Base-by-base conservation (phyloP, 129 eudicot species). In the Flaveria ramosissima region DNA sequence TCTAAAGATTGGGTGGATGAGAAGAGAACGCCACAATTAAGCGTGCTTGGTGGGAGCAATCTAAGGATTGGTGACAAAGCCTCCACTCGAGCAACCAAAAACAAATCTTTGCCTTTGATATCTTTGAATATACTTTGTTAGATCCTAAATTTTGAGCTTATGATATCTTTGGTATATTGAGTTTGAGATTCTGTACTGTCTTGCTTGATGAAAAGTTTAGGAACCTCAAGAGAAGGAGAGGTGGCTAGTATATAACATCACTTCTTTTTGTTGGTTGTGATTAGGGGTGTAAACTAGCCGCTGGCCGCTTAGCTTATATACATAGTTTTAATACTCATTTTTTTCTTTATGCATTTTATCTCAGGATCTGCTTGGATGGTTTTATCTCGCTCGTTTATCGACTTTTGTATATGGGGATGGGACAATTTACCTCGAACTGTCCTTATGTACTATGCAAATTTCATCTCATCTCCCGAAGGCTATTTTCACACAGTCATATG, bases 291-390 rank as follows among this genome's bases (percentile, higher is more conserved):
- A 48, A 48, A 48, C 50, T 1, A 51, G 20, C 57, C 7, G 21
- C 19, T 5, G 7, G 21, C 24, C 21, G 10, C 42, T 27, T 47
- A 10, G 9, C 50, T 27, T 64, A 75, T 64, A 36, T 9, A 67
- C 32, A 23, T 12, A 11, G 60, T 61, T 60, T 27, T 23, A 74
- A 59, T 15, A 1, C 23, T 50, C 52, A n/a, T 17, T 14, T 21
- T 23, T 59, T 23, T 20, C 9, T 53, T 20, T 73, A 21, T 77
- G 75, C 9, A 8, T 46, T 61, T 73, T 56, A 11, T 67, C 43
- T 48, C 70, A 90, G 96, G 96, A 17, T 90, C 96, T 21, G 96
- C 96, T 11, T 90, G 96, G 96, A 80, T 86, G 84, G 90, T 71
- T 3, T 79, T 90, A 23, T 83, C 96, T 68, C 87, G 93, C 9